These are phyloP conservation scores for Gossypium stocksii DNA, from an alignment of 345 rosid species.

Conservation along the genomic window DNA sequence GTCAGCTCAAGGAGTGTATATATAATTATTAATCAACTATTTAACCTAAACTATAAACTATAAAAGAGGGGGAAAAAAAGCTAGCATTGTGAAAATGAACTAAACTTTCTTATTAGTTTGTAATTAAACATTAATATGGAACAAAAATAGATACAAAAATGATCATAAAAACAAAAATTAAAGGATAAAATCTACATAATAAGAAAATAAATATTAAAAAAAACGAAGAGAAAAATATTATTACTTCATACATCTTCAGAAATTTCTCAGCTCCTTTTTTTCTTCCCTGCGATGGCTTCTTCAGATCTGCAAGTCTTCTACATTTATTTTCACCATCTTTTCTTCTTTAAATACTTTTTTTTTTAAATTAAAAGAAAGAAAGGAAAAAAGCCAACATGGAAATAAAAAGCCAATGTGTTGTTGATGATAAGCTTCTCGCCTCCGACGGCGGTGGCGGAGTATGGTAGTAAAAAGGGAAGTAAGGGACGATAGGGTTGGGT, in stretches of 20 bases:
- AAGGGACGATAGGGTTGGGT: slow-evolving; percentile 95
- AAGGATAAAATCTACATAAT: slow-evolving; percentile 22
- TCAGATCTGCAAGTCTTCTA: slow-evolving; percentile 40
- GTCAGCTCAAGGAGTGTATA: too few relatives aligned
- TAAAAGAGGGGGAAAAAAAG: neutral
- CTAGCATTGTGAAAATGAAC: slow-evolving; percentile 2
- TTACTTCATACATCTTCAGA: neutral
- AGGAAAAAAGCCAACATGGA: slow-evolving; percentile 23
- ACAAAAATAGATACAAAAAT: slow-evolving; percentile 20
- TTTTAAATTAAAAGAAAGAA: slow-evolving; percentile 19
- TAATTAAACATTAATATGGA: slow-evolving; percentile 14
- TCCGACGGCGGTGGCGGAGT: slow-evolving; percentile 49
- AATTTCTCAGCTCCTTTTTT: neutral
- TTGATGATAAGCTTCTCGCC: slow-evolving; percentile 15
- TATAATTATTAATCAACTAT: too few relatives aligned
- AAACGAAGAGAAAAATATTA: neutral
- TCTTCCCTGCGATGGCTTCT: neutral
- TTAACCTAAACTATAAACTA: too few relatives aligned
- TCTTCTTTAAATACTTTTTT: neutral
- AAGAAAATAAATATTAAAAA: neutral
- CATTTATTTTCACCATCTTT: slow-evolving; percentile 26
- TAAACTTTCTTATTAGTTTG: neutral
- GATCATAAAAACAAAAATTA: slow-evolving; percentile 21
- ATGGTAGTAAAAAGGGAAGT: slow-evolving; percentile 82
- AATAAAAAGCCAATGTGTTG: neutral